phyloP scores from a whole-genome alignment of 192 early-diverging fungal genomes.

The Oehlia diaphana region DNA sequence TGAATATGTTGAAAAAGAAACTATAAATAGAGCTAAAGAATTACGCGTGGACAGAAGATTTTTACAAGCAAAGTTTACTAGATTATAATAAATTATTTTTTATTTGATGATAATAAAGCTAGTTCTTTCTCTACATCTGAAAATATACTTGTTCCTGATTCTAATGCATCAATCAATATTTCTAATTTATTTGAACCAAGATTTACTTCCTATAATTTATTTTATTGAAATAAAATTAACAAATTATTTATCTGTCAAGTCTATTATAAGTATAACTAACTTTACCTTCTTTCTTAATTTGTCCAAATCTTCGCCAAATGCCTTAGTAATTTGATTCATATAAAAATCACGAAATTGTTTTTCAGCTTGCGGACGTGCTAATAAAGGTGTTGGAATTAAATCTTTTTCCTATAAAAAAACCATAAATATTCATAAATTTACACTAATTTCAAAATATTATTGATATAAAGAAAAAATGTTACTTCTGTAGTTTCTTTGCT shows the following conservation, averaged over 20 bases:
- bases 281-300: slow-evolving; percentile 36
- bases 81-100: slow-evolving; percentile 29
- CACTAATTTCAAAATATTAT: neutral
- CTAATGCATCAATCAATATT: slow-evolving; percentile 44
- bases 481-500: neutral
- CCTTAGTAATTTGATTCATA: slow-evolving; percentile 41
- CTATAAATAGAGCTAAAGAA: slow-evolving; percentile 65
- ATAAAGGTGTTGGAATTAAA: slow-evolving; percentile 16
- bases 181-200: slow-evolving; percentile 33
- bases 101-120: slow-evolving; percentile 1
- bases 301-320: slow-evolving; percentile 43
- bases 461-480: neutral
- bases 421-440: neutral
- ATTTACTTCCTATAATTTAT: slow-evolving; percentile 31
- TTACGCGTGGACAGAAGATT: slow-evolving; percentile 72
- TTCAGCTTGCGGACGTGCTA: slow-evolving; percentile 22
- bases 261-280: neutral
- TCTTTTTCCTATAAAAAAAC: neutral
- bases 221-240: neutral
- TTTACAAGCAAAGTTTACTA: slow-evolving; percentile 75
- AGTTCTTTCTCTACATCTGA: slow-evolving; percentile 40
- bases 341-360: slow-evolving; percentile 39
- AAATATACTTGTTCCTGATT: slow-evolving; percentile 42
- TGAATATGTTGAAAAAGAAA: slow-evolving; percentile 69
- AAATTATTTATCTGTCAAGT: too few species aligned